Base-by-base conservation (phyloP, 352 stramenopile species). In the Saprolegnia parasitica region DNA sequence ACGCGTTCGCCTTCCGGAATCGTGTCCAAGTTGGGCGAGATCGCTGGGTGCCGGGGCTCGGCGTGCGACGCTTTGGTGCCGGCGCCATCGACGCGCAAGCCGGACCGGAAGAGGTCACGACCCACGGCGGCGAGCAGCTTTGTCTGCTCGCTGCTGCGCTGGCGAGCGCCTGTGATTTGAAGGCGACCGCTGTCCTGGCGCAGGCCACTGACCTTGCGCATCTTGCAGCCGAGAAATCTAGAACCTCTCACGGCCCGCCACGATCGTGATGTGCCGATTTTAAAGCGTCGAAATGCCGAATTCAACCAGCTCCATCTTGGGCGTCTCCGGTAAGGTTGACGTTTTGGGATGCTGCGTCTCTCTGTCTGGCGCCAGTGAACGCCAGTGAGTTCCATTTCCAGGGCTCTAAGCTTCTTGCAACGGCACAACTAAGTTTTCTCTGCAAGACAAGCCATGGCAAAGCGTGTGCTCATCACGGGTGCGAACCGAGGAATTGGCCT, bases 401-500 rank as follows among this genome's bases (percentile, higher is more conserved):
- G n/a, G n/a, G n/a, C n/a, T n/a, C n/a, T n/a, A n/a, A n/a, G n/a
- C n/a, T n/a, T n/a, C n/a, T n/a, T n/a, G n/a, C n/a, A n/a, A n/a
- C n/a, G n/a, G n/a, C n/a, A n/a, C n/a, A n/a, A n/a, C n/a, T n/a
- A 2, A 49, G 10, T 15, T 49, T 15, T 49, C 42, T 6, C 5
- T 5, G n/a, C n/a, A n/a, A n/a, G n/a, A n/a, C n/a, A n/a, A n/a
- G n/a, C n/a, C 11, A 49, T 49, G 42, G 21, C 63, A n/a, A 86
- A 83, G 74, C 83, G 77, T 1, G 78, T 87, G 11, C 71, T 87
- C 13, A 87, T 89, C 73, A 86, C 81, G 56, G 81, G 81, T 54
- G 78, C 76, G 56, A 84, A 80, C 67, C 79, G 82, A 18, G 80
- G 80, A 42, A 78, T 90, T 39, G 82, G 82, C 10, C 73, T 88